Conservation (phyloP, 805 yeast genomes). For the Kodamaea jinghongensis region DNA sequence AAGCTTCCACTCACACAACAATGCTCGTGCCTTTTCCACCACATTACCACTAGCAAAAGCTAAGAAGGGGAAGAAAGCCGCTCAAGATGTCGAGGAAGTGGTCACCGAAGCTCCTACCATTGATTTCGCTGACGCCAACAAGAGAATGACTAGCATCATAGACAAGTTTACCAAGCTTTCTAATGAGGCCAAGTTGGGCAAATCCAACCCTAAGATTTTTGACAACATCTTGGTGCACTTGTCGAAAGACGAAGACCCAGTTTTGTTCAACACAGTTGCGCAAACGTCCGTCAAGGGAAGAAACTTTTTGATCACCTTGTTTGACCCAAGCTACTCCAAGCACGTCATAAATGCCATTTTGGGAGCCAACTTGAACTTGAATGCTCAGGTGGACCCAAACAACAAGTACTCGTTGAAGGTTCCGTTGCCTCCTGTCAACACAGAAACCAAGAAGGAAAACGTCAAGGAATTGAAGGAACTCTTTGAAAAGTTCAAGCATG, state of each 20-base stretch:
- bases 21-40: constrained; percentile 1
- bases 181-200: constrained; percentile 66
- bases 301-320: constrained; percentile 73
- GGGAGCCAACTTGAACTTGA: constrained; percentile 67
- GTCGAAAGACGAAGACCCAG: constrained; percentile 35
- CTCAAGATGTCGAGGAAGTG: constrained; percentile 10
- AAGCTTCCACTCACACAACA: background rate
- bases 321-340: constrained; percentile 74
- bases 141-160: constrained; percentile 46
- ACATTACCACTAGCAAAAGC: constrained; percentile 5
- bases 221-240: constrained; percentile 54
- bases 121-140: constrained; percentile 37
- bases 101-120: constrained; percentile 17
- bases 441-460: constrained; percentile 58
- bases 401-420: constrained; percentile 73
- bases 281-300: constrained; percentile 70
- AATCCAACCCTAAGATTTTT: constrained; percentile 63
- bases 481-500: constrained; percentile 59
- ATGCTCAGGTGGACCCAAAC: constrained; percentile 72
- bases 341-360: constrained; percentile 68
- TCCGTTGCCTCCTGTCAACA: constrained; percentile 70
- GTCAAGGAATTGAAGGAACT: constrained; percentile 63
- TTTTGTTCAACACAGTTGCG: constrained; percentile 62
- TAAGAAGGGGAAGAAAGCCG: constrained; percentile 13
- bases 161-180: constrained; percentile 54